phyloP scores from a whole-genome alignment of 2,329 filamentous ascomycete species.

The Xylaria sp. region DNA sequence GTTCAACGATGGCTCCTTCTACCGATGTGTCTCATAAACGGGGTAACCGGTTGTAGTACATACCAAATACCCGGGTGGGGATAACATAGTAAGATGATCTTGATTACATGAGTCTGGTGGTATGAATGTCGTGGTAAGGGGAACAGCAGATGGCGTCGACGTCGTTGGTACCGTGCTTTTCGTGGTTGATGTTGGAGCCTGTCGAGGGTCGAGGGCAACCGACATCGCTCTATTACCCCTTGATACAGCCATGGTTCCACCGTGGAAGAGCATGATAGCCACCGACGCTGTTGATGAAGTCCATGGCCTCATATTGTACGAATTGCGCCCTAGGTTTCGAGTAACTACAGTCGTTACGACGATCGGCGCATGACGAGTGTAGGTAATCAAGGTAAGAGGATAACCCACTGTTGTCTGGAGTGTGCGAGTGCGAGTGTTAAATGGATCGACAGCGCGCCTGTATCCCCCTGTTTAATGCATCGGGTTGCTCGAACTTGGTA shows the following conservation, averaged over 20 bases:
- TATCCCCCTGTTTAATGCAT: not conserved
- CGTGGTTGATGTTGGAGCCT: not conserved
- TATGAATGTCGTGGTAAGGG: constrained; percentile 32
- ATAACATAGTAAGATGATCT: constrained; percentile 27
- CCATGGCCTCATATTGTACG: constrained; percentile 4
- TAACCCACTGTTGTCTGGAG: not conserved
- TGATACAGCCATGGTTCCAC: constrained; percentile 2
- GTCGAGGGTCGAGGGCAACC: constrained; percentile 1
- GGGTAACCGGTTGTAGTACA: no score
- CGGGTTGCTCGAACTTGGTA: not conserved
- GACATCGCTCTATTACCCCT: not conserved
- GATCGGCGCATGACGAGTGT: not conserved
- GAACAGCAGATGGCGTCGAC: constrained; percentile 26
- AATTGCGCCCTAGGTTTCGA: not conserved
- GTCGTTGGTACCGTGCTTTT: constrained; percentile 6
- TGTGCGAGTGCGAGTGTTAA: not conserved
- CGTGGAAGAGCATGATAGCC: constrained; percentile 1
- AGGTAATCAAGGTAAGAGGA: not conserved
- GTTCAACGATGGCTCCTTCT: no score
- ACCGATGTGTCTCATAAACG: no score
- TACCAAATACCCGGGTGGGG: constrained; percentile 29
- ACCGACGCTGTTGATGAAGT: not conserved
- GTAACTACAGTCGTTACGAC: not conserved
- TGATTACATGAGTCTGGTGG: constrained; percentile 31
- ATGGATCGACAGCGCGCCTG: not conserved